Percentiles rank a stretch among this genome's conserved stretches.
phyloP scores from a whole-genome alignment of 2,329 filamentous ascomycete genomes.

The Colletotrichum navitas region DNA sequence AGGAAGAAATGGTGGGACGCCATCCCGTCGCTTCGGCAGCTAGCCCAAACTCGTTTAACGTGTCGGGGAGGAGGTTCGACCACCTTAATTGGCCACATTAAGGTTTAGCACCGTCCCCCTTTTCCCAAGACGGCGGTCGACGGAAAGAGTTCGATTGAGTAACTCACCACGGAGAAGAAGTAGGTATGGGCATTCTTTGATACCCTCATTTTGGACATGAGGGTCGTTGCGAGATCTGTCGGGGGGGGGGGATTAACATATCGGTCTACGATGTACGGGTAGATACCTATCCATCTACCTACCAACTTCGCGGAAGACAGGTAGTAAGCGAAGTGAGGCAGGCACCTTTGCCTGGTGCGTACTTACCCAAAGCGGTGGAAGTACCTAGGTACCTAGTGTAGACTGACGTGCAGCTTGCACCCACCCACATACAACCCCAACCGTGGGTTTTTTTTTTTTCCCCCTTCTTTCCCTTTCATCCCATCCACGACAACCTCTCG shows the following conservation, averaged over 20 bases:
- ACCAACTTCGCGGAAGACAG: too few species aligned
- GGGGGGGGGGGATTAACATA: neutral
- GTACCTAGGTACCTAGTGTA: neutral
- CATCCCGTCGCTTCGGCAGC: conserved; percentile 35
- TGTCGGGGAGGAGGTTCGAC: conserved; percentile 25
- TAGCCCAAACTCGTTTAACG: conserved; percentile 4
- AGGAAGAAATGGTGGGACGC: conserved; percentile 23
- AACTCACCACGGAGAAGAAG: conserved; percentile 13
- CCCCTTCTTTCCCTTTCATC: neutral
- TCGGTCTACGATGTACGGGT: neutral
- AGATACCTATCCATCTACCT: too few species aligned
- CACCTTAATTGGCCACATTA: conserved; percentile 36
- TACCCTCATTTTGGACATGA: neutral
- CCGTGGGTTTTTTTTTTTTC: neutral
- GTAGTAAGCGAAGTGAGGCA: too few species aligned
- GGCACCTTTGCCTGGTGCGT: too few species aligned
- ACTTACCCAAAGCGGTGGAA: too few species aligned
- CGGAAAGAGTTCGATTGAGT: conserved; percentile 23
- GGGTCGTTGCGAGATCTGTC: neutral
- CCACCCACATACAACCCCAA: neutral
- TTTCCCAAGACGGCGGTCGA: conserved; percentile 29
- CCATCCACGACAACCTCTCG: neutral
- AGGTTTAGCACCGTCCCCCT: conserved; percentile 31
- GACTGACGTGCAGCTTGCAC: neutral
- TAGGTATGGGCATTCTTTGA: neutral